Evolutionary conservation across 371 early-diverging fungal species (phyloP).

Genomic region (Apophysomyces elegans): DNA sequence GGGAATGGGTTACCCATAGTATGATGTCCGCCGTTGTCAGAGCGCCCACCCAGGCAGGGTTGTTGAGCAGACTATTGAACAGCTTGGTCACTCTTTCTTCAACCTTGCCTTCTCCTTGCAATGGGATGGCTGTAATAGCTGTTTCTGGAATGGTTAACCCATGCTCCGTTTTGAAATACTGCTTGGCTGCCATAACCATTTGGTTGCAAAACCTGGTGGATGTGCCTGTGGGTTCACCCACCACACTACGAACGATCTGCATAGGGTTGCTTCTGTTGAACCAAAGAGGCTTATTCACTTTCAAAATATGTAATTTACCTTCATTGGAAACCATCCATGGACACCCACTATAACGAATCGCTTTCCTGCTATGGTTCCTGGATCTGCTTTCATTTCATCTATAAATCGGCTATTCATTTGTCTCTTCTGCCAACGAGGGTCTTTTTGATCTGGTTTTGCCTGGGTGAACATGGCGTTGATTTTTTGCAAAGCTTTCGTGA

Average conservation of each 20-base stretch:
- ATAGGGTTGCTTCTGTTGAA: neutral
- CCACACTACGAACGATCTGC: slow-evolving; percentile 68
- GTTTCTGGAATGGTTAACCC: slow-evolving; percentile 55
- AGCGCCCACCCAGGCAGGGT: slow-evolving; percentile 46
- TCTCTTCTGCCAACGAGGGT: neutral
- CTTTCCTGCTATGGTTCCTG: slow-evolving; percentile 11
- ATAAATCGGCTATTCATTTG: slow-evolving; percentile 12
- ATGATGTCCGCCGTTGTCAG: slow-evolving; percentile 76
- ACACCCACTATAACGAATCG: slow-evolving; percentile 72
- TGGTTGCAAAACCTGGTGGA: slow-evolving; percentile 84
- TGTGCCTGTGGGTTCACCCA: slow-evolving; percentile 94
- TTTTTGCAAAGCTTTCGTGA: slow-evolving; percentile 20
- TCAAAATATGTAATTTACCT: slow-evolving; percentile 20
- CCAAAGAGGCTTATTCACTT: too few species aligned
- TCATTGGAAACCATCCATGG: slow-evolving; percentile 90
- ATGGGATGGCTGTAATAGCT: slow-evolving; percentile 75
- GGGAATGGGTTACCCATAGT: slow-evolving; percentile 87
- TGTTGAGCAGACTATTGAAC: slow-evolving; percentile 61
- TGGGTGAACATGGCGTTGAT: slow-evolving; percentile 29
- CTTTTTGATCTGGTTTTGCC: neutral
- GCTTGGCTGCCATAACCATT: slow-evolving; percentile 71
- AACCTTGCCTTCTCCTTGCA: slow-evolving; percentile 91
- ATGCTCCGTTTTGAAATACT: slow-evolving; percentile 59
- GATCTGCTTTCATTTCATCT: slow-evolving; percentile 18
- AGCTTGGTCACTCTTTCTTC: slow-evolving; percentile 80